Conservation (phyloP, 2,329 filamentous ascomycete species). For the Ascochyta koolunga region DNA sequence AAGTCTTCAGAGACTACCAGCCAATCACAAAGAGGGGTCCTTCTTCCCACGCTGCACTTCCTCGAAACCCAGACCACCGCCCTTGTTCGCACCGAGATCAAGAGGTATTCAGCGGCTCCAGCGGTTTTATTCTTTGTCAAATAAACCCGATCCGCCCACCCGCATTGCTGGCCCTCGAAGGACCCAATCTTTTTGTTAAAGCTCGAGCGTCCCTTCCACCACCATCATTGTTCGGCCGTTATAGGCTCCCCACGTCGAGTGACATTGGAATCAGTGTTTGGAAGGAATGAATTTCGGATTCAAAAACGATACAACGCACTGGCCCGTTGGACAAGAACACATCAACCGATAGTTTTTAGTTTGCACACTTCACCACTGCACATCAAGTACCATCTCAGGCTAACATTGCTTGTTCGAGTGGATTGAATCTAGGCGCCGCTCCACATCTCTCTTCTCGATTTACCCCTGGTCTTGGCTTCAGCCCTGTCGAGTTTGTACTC, state of each 20-base stretch:
- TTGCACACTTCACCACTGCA: neutral
- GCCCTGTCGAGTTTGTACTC: slow-evolving; percentile 33
- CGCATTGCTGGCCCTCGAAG: slow-evolving; percentile 23
- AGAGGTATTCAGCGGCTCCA: slow-evolving; percentile 20
- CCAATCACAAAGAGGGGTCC: slow-evolving; percentile 36
- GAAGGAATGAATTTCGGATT: slow-evolving; percentile 49
- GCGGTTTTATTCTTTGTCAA: slow-evolving; percentile 16
- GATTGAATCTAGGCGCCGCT: slow-evolving; percentile 32
- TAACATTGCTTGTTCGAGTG: slow-evolving; percentile 35
- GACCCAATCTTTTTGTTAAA: slow-evolving; percentile 20
- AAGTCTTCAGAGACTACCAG: slow-evolving; percentile 22
- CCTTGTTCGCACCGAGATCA: slow-evolving; percentile 20
- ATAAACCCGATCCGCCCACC: slow-evolving; percentile 19
- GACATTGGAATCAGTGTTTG: slow-evolving; percentile 19
- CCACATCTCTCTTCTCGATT: slow-evolving; percentile 33
- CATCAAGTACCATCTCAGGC: slow-evolving; percentile 11
- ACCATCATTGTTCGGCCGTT: slow-evolving; percentile 3
- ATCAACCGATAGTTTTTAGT: slow-evolving; percentile 46
- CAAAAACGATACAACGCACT: slow-evolving; percentile 50
- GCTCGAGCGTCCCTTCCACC: slow-evolving; percentile 16
- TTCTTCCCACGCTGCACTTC: slow-evolving; percentile 41
- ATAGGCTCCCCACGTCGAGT: slow-evolving; percentile 3
- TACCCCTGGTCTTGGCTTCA: slow-evolving; percentile 31
- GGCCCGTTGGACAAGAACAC: slow-evolving; percentile 54
- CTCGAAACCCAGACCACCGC: slow-evolving; percentile 31